Base-by-base conservation (phyloP, 2,329 filamentous ascomycete genomes). In the Ceratocystis huliohia region DNA sequence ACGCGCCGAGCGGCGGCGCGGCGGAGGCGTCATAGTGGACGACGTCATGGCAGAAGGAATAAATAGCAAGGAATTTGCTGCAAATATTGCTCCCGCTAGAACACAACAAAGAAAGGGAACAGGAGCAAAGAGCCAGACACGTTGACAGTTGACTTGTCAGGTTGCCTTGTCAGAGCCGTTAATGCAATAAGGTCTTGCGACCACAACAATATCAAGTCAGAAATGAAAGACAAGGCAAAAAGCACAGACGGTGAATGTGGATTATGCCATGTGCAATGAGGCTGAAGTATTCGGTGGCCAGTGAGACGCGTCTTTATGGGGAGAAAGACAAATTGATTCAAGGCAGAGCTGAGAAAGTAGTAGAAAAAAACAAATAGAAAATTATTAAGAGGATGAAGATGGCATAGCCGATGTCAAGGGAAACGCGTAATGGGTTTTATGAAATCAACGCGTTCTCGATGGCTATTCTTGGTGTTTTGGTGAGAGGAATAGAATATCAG, bases 1-100 rank as follows among this genome's bases (percentile, higher is more conserved):
- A 70, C 77, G 76, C 70, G 77, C 77, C 65, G 77, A 79, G 68
- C 77, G 76, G 71, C 77, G 77, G 72, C 76, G 76, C 67, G 76
- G 75, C 64, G 75, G 75, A 65, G 76, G 74, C 75, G 78, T 78
- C 68, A 61, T 74, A 68, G 69, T 69, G 67, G 59, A 20, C 57
- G 33, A 33, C 67, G 46, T 33, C 37, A 59, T 33, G 44, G 44
- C 30, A 66, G n/a, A 57, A 28, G 30, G 20, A 22, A 41, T 5
- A 41, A 41, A 41, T 41, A 15, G 37, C 37, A 41, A 41, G 37
- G 10, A 41, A 41, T 41, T 13, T 41, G 37, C 37, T 41, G 37
- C 13, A 41, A 41, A 41, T 41, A 41, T 13, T 41, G 37, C 37
- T 41, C 37, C 8, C 13, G 37, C 10, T 41, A 41, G 37, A 41